Base-by-base conservation (phyloP, 129 eudicot genomes). In the Tagetes erecta region DNA sequence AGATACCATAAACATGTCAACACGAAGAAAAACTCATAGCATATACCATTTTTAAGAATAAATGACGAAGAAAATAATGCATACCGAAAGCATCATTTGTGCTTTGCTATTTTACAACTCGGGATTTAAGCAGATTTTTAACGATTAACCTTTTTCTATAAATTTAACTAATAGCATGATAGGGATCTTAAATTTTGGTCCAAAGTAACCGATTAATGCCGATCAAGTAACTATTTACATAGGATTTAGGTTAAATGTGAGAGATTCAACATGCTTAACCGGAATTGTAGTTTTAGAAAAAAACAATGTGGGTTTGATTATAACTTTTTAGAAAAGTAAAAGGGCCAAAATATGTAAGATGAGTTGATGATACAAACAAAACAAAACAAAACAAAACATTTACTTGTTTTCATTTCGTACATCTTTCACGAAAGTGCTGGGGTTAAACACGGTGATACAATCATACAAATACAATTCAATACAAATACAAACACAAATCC, bases 381-480 rank as follows among this genome's bases (percentile, higher is more conserved):
- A 11, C 2, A 0, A 33, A 3, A 12, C 5, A 13, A 11, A 71
- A 65, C 59, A 63, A 80, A 62, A 4, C 14, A 27, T 44, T 38
- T 70, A 60, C 47, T 34, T 45, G 67, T 63, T 70, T 78, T 50
- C 67, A 47, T 58, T 51, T 49, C 56, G 10, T 64, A 39, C 75
- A 67, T 58, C 68, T 74, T 76, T 76, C 64, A 52, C 40, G 45
- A 44, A 68, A 64, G n/a, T 77, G 56, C 68, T 70, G 50, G 75
- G 67, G 83, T 70, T 69, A 68, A 78, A 60, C 14, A 74, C 75
- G 80, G 71, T 79, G 75, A 74, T n/a, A n/a, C n/a, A n/a, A n/a
- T n/a, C n/a, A n/a, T n/a, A n/a, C 80, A 73, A 73, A 82, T 73
- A 49, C 37, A 78, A 76, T 51, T 40, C 51, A 52, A 67, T 51